Conservation (phyloP, 2,329 filamentous ascomycete species). For the Shiraia bambusicola region DNA sequence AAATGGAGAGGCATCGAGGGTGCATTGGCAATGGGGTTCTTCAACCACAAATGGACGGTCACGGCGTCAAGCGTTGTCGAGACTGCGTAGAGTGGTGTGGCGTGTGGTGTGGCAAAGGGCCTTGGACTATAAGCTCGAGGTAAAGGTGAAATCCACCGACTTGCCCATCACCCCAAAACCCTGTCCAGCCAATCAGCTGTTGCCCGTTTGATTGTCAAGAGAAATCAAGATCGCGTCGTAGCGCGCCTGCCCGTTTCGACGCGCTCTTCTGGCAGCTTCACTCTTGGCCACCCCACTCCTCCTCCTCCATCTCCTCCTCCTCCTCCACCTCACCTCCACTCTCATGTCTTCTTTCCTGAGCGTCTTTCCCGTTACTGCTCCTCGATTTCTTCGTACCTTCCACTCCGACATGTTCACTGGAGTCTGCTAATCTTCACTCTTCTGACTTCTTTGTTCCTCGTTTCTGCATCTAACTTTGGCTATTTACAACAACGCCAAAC, state of each 20-base stretch:
- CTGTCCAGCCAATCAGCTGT: no score
- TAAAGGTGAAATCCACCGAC: no score
- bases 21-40: conserved; percentile 56
- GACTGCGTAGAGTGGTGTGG: conserved; percentile 5
- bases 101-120: neutral
- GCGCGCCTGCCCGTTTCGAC: conserved; percentile 15
- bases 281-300: conserved; percentile 14
- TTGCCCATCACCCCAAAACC: no score
- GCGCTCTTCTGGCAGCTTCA: conserved; percentile 12
- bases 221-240: conserved; percentile 2
- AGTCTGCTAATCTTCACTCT: conserved; percentile 27
- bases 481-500: conserved; percentile 40
- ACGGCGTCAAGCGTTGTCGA: conserved; percentile 49
- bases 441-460: conserved; percentile 25
- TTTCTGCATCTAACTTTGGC: conserved; percentile 41
- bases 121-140: conserved; percentile 2
- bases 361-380: conserved; percentile 7
- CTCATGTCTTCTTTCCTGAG: conserved; percentile 4
- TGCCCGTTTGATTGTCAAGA: conserved; percentile 11
- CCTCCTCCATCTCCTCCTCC: conserved; percentile 5
- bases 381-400: conserved; percentile 24
- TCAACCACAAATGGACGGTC: conserved; percentile 57
- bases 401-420: conserved; percentile 5
- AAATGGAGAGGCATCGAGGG: conserved; percentile 56
- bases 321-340: conserved; percentile 9